Percentiles rank a stretch among this genome's conserved stretches.
Conservation (phyloP, 352 stramenopile species). For the Phytophthora palmivora region DNA sequence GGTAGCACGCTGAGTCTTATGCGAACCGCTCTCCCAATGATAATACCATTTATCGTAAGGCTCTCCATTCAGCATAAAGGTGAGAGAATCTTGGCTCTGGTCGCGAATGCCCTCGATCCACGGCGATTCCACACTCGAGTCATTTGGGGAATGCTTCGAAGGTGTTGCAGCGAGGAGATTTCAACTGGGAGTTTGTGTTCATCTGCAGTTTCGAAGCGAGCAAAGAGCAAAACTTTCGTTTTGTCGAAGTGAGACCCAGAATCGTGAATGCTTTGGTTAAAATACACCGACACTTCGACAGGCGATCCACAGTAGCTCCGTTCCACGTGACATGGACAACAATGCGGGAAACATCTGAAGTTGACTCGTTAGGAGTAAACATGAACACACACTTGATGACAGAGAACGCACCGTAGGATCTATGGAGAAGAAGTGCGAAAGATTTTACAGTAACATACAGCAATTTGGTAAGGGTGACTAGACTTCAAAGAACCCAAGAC, state of each 20-base stretch:
- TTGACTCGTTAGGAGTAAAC: neutral
- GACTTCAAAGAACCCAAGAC: neutral
- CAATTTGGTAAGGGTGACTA: no score
- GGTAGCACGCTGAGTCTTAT: constrained; percentile 52
- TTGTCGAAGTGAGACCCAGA: neutral
- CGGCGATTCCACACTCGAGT: constrained; percentile 56
- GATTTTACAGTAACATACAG: neutral
- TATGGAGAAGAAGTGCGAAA: neutral
- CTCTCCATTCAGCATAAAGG: constrained; percentile 47
- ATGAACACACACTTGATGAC: no score
- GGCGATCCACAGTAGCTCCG: constrained; percentile 73
- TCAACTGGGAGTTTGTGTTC: neutral
- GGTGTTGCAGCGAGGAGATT: constrained; percentile 18
- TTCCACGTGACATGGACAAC: constrained; percentile 62
- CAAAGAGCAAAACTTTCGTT: constrained; percentile 38
- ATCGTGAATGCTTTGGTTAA: neutral
- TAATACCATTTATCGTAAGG: constrained; percentile 57
- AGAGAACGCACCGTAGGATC: neutral
- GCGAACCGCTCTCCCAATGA: constrained; percentile 56
- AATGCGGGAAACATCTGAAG: constrained; percentile 64
- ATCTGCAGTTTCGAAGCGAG: constrained; percentile 39
- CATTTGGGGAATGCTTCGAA: constrained; percentile 47
- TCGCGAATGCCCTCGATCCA: constrained; percentile 56
- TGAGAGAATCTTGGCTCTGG: neutral
- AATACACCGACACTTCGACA: constrained; percentile 17